phyloP scores from a whole-genome alignment of 2,329 filamentous ascomycete genomes.

The Clonostachys byssicola region DNA sequence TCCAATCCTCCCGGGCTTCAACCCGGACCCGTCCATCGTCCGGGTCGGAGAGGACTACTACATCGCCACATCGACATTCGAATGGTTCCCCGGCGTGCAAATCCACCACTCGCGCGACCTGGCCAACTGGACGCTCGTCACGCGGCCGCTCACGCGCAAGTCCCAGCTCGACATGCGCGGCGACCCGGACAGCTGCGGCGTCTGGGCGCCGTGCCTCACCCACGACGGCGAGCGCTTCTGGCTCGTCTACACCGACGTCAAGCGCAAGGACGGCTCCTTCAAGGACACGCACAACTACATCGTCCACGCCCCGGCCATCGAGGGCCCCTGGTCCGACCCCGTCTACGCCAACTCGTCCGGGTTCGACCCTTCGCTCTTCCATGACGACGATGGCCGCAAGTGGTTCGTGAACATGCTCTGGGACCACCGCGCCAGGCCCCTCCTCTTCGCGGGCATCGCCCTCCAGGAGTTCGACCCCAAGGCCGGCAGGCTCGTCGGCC shows the following conservation, averaged over 20 bases:
- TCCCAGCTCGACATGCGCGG: constrained; percentile 52
- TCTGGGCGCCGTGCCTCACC: constrained; percentile 63
- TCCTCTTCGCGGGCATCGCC: constrained; percentile 50
- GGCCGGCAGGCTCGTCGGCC: constrained; percentile 46
- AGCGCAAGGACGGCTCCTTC: constrained; percentile 63
- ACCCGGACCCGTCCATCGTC: constrained; percentile 49
- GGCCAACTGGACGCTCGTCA: constrained; percentile 45
- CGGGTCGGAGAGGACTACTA: constrained; percentile 49
- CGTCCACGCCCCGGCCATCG: constrained; percentile 44
- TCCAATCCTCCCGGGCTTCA: constrained; percentile 53
- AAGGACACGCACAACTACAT: constrained; percentile 64
- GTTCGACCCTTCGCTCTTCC: constrained; percentile 58
- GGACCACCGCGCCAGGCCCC: constrained; percentile 46
- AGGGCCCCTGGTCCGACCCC: constrained; percentile 60
- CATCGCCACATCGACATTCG: constrained; percentile 51
- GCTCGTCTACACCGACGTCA: constrained; percentile 63
- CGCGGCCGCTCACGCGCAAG: constrained; percentile 42
- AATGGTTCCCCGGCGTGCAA: constrained; percentile 51
- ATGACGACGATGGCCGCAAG: constrained; percentile 50
- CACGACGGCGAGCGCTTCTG: constrained; percentile 58
- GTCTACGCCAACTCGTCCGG: constrained; percentile 56
- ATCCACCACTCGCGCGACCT: constrained; percentile 50
- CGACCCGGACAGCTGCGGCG: constrained; percentile 54
- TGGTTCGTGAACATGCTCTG: constrained; percentile 55
- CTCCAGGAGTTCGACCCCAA: constrained; percentile 53